Evolutionary conservation across 345 rosid species (phyloP), one percentile per base, ranked within the genome.

Genomic region (Streptanthus diversifolius): DNA sequence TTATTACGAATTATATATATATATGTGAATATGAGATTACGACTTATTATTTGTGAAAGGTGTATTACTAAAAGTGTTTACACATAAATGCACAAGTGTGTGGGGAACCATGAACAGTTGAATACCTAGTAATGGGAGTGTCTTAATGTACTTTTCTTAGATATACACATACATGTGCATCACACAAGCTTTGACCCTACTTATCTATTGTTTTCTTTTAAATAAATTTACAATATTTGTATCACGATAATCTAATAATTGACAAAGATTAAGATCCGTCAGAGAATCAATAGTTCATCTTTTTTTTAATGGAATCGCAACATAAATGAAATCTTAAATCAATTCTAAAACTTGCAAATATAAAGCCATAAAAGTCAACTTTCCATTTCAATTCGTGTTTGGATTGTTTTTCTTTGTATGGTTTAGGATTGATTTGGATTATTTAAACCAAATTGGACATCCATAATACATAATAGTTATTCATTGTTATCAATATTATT

Each of bases 51-150:
- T 35, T 36, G 25, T 14, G 25, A 25, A 40, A 62, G 52, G 4
- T 60, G 6, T 64, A 33, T 48, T 3, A n/a, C n/a, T 24, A 36
- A 24, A 18, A 66, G 36, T 66, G 71, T 51, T 66, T 51, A 66
- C 25, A 36, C 35, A 66, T 51, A 66, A 51, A 52, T 52, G 61
- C 48, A 24, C 60, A 51, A 13, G 22, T 54, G 32, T 18, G 63
- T 54, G 43, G 55, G 73, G 73, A 41, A 19, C 32, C 41, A 13
- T 68, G 64, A 41, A 43, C 64, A 68, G 73, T 30, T 18, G 30
- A 68, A 56, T 21, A 68, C 64, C 73, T 68, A 68, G 73, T 68
- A 56, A 18, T 32, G 53, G 63, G 12, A 44, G 43, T 68, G 44
- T 68, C 64, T 56, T 43, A 29, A 30, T 56, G 15, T 43, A 18